A percentile compares a stretch with the other conserved stretches of the same genome.
Evolutionary conservation across 176 grass and related monocot species (phyloP).

Genomic region (Oryza glumipatula): DNA sequence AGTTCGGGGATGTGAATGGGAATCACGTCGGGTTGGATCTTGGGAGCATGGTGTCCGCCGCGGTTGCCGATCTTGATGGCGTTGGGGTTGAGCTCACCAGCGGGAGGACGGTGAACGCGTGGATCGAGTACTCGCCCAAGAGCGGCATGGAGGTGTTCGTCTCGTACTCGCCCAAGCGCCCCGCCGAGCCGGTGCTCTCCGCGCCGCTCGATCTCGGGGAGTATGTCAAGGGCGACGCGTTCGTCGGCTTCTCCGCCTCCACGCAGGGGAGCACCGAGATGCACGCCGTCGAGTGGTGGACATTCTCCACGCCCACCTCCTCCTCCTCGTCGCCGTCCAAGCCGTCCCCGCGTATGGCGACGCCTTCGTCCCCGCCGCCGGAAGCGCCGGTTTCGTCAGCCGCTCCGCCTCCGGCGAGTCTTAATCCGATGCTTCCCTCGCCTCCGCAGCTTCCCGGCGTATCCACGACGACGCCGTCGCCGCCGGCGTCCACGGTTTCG

Average conservation of each 20-base stretch:
- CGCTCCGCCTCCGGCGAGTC: not conserved
- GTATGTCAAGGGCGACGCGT: slow-evolving; percentile 47
- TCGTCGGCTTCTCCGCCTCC: slow-evolving; percentile 79
- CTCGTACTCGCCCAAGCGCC: slow-evolving; percentile 59
- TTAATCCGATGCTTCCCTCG: slow-evolving; percentile 22
- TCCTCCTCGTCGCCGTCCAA: slow-evolving; percentile 5
- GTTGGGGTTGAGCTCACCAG: slow-evolving; percentile 61
- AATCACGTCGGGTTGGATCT: slow-evolving; percentile 91
- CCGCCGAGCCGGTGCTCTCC: slow-evolving; percentile 52
- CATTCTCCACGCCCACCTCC: slow-evolving; percentile 54
- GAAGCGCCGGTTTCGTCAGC: not conserved
- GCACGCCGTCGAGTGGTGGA: slow-evolving; percentile 95
- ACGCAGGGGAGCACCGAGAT: slow-evolving; percentile 96
- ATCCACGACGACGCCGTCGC: slow-evolving; percentile 8
- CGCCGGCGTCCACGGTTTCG: not conserved
- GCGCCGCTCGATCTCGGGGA: slow-evolving; percentile 52
- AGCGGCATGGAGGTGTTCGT: slow-evolving; percentile 63
- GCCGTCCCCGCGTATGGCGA: not conserved
- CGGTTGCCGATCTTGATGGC: slow-evolving; percentile 55
- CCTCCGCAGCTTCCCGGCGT: slow-evolving; percentile 22
- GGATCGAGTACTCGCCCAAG: slow-evolving; percentile 66
- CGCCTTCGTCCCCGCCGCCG: slow-evolving; percentile 20
- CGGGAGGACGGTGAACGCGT: slow-evolving; percentile 67
- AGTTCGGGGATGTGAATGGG: slow-evolving; percentile 76
- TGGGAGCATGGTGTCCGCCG: slow-evolving; percentile 67